Evolutionary conservation across 768 basidiomycete genomes (phyloP).

Genomic region (Boletus subparvulus): DNA sequence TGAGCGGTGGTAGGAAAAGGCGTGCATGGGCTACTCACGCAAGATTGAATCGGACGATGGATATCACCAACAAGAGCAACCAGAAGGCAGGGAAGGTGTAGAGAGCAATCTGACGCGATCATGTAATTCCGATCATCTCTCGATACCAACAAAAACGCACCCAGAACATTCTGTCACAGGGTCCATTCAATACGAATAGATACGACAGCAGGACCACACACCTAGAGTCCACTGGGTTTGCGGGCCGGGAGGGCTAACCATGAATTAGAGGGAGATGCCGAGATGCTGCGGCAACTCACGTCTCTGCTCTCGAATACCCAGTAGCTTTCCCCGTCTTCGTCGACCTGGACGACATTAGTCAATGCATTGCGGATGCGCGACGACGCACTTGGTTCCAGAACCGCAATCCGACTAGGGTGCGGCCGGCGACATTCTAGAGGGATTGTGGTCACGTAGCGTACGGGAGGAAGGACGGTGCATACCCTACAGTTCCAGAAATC

Average conservation of each 20-base stretch:
- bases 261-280: constrained; percentile 10
- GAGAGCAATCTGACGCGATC: constrained; percentile 64
- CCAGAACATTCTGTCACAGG: constrained; percentile 81
- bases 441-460: not conserved
- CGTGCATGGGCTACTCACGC: constrained; percentile 53
- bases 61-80: constrained; percentile 84
- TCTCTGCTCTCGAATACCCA: constrained; percentile 99
- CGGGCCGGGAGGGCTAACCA: constrained; percentile 76
- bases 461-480: constrained; percentile 20
- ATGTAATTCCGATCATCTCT: constrained; percentile 13
- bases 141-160: constrained; percentile 41
- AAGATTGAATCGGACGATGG: constrained; percentile 83
- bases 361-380: not conserved
- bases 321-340: constrained; percentile 92
- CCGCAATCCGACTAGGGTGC: constrained; percentile 89
- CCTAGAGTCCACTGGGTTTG: constrained; percentile 87
- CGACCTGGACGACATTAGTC: constrained; percentile 53
- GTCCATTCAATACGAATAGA: constrained; percentile 7
- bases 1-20: constrained; percentile 10
- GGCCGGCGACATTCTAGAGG: constrained; percentile 84
- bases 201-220: constrained; percentile 35
- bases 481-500: constrained; percentile 99
- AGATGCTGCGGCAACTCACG: constrained; percentile 47
- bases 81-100: constrained; percentile 90
- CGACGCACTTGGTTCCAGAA: constrained; percentile 90